Percentiles rank a stretch among this genome's conserved stretches.
These are phyloP conservation scores for Gnaphalium uliginosum DNA, from an alignment of 129 eudicot species.

Conservation along the genomic window DNA sequence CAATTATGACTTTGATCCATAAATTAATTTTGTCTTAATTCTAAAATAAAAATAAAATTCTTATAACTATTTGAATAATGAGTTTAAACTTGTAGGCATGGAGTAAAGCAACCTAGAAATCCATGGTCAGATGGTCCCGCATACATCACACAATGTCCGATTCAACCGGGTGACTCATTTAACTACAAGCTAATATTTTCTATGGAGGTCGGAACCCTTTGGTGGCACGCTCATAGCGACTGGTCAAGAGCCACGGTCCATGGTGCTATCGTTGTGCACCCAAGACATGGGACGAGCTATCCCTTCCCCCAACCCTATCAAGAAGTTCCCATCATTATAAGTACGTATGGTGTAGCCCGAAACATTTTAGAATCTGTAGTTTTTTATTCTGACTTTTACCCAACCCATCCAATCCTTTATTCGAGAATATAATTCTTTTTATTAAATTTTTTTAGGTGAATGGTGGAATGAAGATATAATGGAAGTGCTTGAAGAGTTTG, in stretches of 20 bases:
- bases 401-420: background rate
- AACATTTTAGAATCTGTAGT: no score
- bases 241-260: conserved; percentile 72
- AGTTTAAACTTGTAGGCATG: background rate
- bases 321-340: conserved; percentile 53
- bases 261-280: conserved; percentile 54
- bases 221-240: conserved; percentile 83
- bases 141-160: conserved; percentile 71
- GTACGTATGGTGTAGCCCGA: conserved; percentile 15
- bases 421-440: background rate
- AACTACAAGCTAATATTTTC: conserved; percentile 51
- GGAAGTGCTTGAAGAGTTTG: conserved; percentile 37
- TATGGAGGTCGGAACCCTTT: conserved; percentile 57
- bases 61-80: no score
- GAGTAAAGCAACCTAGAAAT: conserved; percentile 43
- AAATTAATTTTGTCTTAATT: background rate
- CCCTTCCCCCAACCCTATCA: conserved; percentile 49
- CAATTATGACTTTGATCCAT: background rate
- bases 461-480: conserved; percentile 68
- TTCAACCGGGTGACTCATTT: conserved; percentile 50
- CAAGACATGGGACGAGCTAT: conserved; percentile 31
- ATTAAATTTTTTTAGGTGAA: conserved; percentile 40
- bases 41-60: no score
- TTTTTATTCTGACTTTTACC: background rate
- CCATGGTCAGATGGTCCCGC: conserved; percentile 82